phyloP scores from a whole-genome alignment of 2,329 filamentous ascomycete genomes.

The Sporothrix globosa region DNA sequence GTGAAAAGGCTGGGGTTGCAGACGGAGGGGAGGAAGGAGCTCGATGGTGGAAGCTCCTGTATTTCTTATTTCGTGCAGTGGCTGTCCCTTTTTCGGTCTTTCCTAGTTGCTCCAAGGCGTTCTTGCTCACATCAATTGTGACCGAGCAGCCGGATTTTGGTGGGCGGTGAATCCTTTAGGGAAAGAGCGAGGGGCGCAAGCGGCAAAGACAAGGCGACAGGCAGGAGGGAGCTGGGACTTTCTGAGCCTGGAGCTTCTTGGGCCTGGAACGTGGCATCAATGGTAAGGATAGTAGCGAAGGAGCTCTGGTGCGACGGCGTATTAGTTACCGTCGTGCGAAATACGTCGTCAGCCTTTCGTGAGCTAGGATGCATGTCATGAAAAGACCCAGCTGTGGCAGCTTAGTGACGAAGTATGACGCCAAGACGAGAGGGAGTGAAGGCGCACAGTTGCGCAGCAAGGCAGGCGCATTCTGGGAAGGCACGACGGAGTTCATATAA shows the following conservation, averaged over 20 bases:
- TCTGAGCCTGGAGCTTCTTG: neutral
- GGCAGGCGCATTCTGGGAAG: constrained; percentile 21
- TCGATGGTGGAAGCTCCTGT: neutral
- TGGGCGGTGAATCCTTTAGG: constrained; percentile 26
- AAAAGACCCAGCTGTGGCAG: too few species aligned
- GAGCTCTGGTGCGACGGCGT: constrained; percentile 6
- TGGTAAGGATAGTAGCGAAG: too few species aligned
- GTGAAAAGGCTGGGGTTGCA: neutral
- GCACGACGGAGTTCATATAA: neutral
- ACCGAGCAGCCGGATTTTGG: constrained; percentile 12
- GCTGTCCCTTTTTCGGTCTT: constrained; percentile 12
- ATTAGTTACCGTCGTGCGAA: neutral
- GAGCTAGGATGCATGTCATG: neutral
- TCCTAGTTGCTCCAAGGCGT: constrained; percentile 19
- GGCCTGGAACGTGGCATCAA: too few species aligned
- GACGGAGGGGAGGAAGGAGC: constrained; percentile 6
- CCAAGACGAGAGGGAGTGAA: neutral
- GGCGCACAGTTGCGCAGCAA: neutral
- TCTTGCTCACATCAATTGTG: neutral
- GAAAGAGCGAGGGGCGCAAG: constrained; percentile 13
- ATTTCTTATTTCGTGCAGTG: neutral
- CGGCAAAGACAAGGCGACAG: neutral
- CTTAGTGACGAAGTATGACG: constrained; percentile 6
- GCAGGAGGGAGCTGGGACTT: neutral
- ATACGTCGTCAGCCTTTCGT: neutral